Percentiles rank a stretch among this genome's conserved stretches.
These are phyloP conservation scores for Arachnomyces sp. DNA, from an alignment of 2,329 filamentous ascomycete genomes.

Conservation along the genomic window DNA sequence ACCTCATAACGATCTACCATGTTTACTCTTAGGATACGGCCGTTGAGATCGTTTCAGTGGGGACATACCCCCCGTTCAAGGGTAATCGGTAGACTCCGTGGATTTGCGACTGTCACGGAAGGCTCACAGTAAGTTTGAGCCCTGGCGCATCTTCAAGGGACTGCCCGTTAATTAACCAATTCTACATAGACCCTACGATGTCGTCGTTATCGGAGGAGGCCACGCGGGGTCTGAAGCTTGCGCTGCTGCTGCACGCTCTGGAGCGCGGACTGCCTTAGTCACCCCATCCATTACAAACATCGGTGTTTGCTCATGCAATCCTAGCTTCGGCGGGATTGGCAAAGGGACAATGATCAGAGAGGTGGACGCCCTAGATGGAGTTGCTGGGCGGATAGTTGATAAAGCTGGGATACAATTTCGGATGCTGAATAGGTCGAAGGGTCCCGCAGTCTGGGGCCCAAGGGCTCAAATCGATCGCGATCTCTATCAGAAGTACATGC, in stretches of 20 bases:
- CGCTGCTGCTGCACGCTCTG: slow-evolving; percentile 78
- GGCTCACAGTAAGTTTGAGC: slow-evolving; percentile 25
- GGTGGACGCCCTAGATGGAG: slow-evolving; percentile 86
- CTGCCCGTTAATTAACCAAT: slow-evolving; percentile 5
- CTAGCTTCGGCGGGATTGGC: slow-evolving; percentile 95
- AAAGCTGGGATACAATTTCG: slow-evolving; percentile 93
- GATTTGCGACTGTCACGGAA: slow-evolving; percentile 33
- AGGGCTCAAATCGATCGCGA: slow-evolving; percentile 89
- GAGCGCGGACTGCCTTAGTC: slow-evolving; percentile 79
- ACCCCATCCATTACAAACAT: slow-evolving; percentile 84
- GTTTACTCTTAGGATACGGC: slow-evolving; percentile 28
- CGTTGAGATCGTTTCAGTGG: slow-evolving; percentile 22
- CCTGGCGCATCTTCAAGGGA: neutral
- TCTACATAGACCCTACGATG: slow-evolving; percentile 62
- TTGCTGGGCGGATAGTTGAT: slow-evolving; percentile 82
- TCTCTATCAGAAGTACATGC: slow-evolving; percentile 86
- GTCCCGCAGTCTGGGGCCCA: slow-evolving; percentile 93
- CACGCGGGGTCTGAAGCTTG: slow-evolving; percentile 94
- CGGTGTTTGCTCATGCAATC: slow-evolving; percentile 93
- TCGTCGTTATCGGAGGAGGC: slow-evolving; percentile 89
- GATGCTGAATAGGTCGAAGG: slow-evolving; percentile 78
- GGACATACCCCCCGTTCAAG: slow-evolving; percentile 17
- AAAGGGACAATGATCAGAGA: slow-evolving; percentile 95
- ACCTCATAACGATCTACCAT: slow-evolving; percentile 6
- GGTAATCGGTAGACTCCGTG: slow-evolving; percentile 17